Conservation (phyloP, 2,329 filamentous ascomycete genomes). For the Hymenoscyphus fructigenus region DNA sequence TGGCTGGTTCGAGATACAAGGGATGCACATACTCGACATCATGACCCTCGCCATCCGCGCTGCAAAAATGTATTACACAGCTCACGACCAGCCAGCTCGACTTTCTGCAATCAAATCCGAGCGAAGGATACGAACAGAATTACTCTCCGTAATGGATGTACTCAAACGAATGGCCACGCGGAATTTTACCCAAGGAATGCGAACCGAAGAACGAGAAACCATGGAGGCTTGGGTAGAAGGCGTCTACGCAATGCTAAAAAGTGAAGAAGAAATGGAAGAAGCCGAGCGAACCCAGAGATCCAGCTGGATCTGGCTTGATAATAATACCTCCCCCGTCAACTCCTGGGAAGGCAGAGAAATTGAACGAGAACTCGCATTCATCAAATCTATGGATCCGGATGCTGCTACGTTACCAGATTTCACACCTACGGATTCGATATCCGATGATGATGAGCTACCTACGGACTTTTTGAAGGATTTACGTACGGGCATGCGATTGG, state of each 20-base stretch:
- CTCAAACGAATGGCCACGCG: conserved; percentile 88
- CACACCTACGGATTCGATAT: conserved; percentile 52
- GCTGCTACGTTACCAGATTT: conserved; percentile 65
- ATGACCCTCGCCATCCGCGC: conserved; percentile 94
- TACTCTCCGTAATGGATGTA: conserved; percentile 84
- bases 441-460: conserved; percentile 49
- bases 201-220: conserved; percentile 70
- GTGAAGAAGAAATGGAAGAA: conserved; percentile 75
- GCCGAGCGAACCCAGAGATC: conserved; percentile 64
- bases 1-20: conserved; percentile 84
- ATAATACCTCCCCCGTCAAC: conserved; percentile 45
- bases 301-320: conserved; percentile 76
- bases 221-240: conserved; percentile 78
- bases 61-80: conserved; percentile 94
- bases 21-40: conserved; percentile 87
- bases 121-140: conserved; percentile 77
- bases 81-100: conserved; percentile 82
- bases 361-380: conserved; percentile 78
- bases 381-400: conserved; percentile 69
- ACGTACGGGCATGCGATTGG: conserved; percentile 76
- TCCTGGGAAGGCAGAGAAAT: conserved; percentile 68
- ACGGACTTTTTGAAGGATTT: conserved; percentile 73
- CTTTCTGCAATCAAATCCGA: conserved; percentile 87
- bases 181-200: conserved; percentile 81
- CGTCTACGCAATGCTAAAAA: conserved; percentile 72